Base-by-base conservation (phyloP, 1,139 yeast genomes). In the Hansenula lynferdii region DNA sequence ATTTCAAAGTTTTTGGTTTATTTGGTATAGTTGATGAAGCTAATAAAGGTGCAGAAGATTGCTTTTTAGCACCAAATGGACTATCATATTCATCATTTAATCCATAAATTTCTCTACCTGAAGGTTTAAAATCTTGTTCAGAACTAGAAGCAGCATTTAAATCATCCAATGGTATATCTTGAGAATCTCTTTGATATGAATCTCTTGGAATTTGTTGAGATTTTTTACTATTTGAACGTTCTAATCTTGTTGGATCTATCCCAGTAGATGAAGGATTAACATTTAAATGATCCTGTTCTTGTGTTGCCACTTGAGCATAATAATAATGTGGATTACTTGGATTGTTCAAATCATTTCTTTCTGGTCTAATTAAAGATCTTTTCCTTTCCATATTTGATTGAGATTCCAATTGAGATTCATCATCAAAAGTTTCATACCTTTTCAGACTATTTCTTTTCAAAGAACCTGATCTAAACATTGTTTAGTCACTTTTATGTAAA, bases 231-330 rank as follows among this genome's bases (percentile, higher is more conserved):
- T 31, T 30, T n/a, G 48, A 18, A 10, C 43, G 40, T 42, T 50
- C 45, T 44, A 51, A 32, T 36, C 38, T 35, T 3, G 62, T 60
- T 1, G 95, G 95, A 49, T 83, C 85, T 38, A 79, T 69, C 4
- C 95, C 95, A 2, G 92, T 82, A 4, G 82, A 61, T 1, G 89
- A 77, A 2, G 95, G 90, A 50, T 74, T 79, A 32, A 86, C 76
- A 42, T 64, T 66, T 44, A 85, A 64, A 51, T 80, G 81, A 43
- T 69, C 71, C 5, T 81, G 67, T 48, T 80, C 79, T 51, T 83
- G 85, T 42, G 80, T 77, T 9, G 92, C 83, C 20, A 83, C 82
- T 51, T 84, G 90, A n/a, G 87, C 75, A 60, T 86, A 86, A 58
- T 85, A 90, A 60, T 71, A 84, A 41, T 82, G 77, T 2, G 92